These are phyloP conservation scores for Hemisphaericaspora subhashii DNA, from an alignment of 1,139 yeast genomes.

Conservation along the genomic window DNA sequence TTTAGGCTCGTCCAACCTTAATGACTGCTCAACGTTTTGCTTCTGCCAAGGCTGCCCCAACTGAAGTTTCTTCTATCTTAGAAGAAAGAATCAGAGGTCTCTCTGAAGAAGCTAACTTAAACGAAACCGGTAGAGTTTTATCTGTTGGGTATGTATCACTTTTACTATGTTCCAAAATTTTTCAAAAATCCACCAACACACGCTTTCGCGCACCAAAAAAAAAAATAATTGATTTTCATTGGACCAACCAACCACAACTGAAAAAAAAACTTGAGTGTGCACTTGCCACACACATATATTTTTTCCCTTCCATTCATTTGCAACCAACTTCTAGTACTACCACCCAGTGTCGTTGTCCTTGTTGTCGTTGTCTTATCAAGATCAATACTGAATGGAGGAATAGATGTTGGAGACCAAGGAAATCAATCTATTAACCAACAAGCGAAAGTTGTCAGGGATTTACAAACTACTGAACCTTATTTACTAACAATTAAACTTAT, in stretches of 20 bases:
- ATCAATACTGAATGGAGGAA: too few relatives aligned
- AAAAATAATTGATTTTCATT: constrained; percentile 7
- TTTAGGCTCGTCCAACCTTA: constrained; percentile 72
- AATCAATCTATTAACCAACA: too few relatives aligned
- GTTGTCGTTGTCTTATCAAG: neutral
- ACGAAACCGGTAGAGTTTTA: constrained; percentile 99
- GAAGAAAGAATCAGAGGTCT: constrained; percentile 99
- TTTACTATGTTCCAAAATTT: neutral
- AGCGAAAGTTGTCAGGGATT: too few relatives aligned
- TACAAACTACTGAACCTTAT: neutral
- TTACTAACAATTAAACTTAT: constrained; percentile 25
- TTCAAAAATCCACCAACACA: neutral
- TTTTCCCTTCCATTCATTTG: neutral
- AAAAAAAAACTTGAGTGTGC: neutral
- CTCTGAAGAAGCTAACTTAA: constrained; percentile 94
- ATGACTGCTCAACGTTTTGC: constrained; percentile 76
- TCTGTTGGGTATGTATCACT: constrained; percentile 80
- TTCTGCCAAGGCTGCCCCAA: constrained; percentile 97
- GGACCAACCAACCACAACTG: too few relatives aligned
- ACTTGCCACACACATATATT: neutral
- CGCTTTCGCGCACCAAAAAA: constrained; percentile 2
- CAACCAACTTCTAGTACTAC: neutral
- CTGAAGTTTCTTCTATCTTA: constrained; percentile 98
- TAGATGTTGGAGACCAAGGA: too few relatives aligned
- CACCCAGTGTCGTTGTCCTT: neutral